Conservation (phyloP, 2,329 filamentous ascomycete genomes). For the Dothiorella sarmentorum region DNA sequence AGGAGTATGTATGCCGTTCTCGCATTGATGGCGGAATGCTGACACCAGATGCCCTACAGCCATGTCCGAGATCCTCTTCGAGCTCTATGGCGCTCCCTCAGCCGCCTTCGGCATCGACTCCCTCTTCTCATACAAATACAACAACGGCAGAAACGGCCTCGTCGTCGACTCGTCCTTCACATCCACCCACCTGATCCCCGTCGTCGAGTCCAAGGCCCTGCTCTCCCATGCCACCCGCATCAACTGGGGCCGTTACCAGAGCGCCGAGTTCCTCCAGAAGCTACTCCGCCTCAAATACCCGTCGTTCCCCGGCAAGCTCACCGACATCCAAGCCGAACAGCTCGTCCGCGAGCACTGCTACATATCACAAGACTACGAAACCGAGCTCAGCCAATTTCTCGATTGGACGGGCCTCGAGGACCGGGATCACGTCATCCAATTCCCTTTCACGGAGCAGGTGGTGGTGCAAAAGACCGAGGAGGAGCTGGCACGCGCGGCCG, state of each 20-base stretch:
- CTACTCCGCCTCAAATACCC: conserved; percentile 90
- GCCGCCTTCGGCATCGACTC: conserved; percentile 94
- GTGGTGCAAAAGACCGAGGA: conserved; percentile 90
- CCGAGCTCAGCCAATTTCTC: conserved; percentile 71
- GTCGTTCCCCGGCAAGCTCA: conserved; percentile 80
- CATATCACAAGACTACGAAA: conserved; percentile 77
- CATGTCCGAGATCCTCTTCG: conserved; percentile 97
- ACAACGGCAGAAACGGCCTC: conserved; percentile 80
- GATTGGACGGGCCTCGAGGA: conserved; percentile 93
- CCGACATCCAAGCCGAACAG: conserved; percentile 79
- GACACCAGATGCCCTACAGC: conserved; percentile 51
- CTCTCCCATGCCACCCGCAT: conserved; percentile 81
- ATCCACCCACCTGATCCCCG: conserved; percentile 91
- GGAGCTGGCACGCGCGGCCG: conserved; percentile 82
- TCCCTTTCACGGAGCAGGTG: conserved; percentile 88
- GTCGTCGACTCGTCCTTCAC: conserved; percentile 91
- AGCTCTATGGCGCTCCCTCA: conserved; percentile 88
- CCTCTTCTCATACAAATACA: conserved; percentile 92
- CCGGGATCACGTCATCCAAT: conserved; percentile 83
- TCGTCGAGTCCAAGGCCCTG: conserved; percentile 80
- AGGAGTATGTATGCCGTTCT: conserved; percentile 61
- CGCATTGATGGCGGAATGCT: conserved; percentile 18
- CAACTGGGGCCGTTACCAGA: conserved; percentile 92
- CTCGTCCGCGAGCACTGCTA: conserved; percentile 89
- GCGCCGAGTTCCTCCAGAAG: conserved; percentile 86